Percentiles rank a stretch among this genome's conserved stretches.
Conservation (phyloP, 2,329 filamentous ascomycete genomes). For the Chaetomium strumarium region DNA sequence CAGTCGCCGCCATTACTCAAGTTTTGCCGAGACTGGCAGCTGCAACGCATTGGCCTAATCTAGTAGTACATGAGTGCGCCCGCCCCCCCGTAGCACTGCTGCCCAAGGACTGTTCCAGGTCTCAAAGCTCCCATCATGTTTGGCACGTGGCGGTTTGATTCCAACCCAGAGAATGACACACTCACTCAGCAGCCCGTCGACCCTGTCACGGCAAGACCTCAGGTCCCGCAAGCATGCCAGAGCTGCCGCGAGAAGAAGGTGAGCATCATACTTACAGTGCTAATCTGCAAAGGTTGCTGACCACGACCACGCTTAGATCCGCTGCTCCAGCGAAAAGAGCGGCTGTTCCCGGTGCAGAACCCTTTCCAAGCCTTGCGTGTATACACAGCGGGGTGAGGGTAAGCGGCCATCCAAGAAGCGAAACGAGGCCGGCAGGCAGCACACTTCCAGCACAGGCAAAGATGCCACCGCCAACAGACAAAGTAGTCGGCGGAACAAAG, state of each 20-base stretch:
- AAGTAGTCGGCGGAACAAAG: too few relatives aligned
- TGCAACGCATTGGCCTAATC: too few relatives aligned
- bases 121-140: background rate
- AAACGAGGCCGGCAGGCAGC: background rate
- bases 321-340: conserved; percentile 5
- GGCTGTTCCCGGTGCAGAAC: conserved; percentile 7
- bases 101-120: too few relatives aligned
- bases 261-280: background rate
- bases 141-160: conserved; percentile 9
- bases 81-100: too few relatives aligned
- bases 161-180: conserved; percentile 5
- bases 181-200: conserved; percentile 9
- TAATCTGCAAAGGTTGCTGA: background rate
- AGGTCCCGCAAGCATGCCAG: conserved; percentile 13
- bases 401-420: background rate
- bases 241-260: conserved; percentile 12
- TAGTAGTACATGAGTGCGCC: too few relatives aligned
- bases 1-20: too few relatives aligned
- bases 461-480: background rate
- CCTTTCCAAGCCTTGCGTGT: conserved; percentile 2
- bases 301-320: background rate
- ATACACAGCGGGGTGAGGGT: background rate
- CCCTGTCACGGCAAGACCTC: conserved; percentile 7
- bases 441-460: background rate
- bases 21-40: too few relatives aligned